Percentiles rank a stretch among this genome's conserved stretches.
phyloP scores from a whole-genome alignment of 148 eudicot species.

The Camellia granthamiana region DNA sequence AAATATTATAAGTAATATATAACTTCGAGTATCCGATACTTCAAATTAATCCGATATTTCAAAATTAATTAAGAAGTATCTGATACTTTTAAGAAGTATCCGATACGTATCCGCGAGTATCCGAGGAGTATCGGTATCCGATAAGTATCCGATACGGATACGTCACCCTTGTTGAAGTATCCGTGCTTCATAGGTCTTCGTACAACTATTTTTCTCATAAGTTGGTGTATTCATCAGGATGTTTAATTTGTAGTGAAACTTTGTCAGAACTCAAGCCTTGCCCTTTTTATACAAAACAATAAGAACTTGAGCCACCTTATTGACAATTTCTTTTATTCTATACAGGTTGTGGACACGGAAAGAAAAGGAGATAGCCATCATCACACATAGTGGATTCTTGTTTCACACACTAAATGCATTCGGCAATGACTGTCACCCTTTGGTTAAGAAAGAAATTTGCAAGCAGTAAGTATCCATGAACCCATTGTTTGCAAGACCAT shows the following conservation, averaged over 20 bases:
- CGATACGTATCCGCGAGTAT: no score
- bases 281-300: neutral
- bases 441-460: slow-evolving; percentile 65
- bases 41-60: no score
- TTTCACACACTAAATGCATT: slow-evolving; percentile 59
- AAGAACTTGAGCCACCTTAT: neutral
- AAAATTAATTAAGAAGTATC: no score
- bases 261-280: neutral
- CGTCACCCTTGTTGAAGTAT: no score
- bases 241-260: neutral
- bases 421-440: slow-evolving; percentile 70
- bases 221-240: neutral
- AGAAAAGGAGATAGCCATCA: slow-evolving; percentile 93
- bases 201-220: neutral
- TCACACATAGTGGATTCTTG: slow-evolving; percentile 91
- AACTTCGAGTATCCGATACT: no score
- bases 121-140: no score
- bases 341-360: slow-evolving; percentile 73
- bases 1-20: no score
- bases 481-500: neutral
- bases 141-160: no score
- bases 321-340: slow-evolving; percentile 16
- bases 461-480: slow-evolving; percentile 51
- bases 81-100: no score
- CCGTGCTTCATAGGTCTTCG: no score